Base-by-base conservation (phyloP, 805 yeast species). In the Candida pini region DNA sequence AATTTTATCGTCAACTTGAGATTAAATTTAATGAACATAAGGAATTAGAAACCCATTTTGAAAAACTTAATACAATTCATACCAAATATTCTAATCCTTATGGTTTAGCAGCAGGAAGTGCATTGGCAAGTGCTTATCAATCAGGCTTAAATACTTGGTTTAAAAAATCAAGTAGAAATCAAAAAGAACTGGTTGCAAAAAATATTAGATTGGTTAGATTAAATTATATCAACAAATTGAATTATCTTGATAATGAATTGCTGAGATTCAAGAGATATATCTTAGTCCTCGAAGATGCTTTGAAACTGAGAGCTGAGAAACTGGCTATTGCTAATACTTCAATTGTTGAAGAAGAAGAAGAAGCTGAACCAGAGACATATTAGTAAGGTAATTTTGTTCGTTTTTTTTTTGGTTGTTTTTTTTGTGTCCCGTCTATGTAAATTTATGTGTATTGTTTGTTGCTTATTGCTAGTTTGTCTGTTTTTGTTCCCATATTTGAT, bases 231-330 rank as follows among this genome's bases (percentile, higher is more conserved):
- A 51, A 54, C 32, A 68, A 64, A 36, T 44, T 61, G n/a, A 54
- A 50, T 28, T 71, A 69, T 39, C 64, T 71, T 44, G 68, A 66
- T 41, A 50, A 51, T 25, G 77, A 72, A 39, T 52, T 68, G 43
- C 50, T 56, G 35, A 63, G 69, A 49, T 69, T 68, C 48, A 69
- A 65, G 49, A 54, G 54, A 37, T 73, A 73, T 49, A 56, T 71
- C 26, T 50, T 61, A 22, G 61, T 64, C 34, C 56, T 73, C 28
- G 73, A 69, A n/a, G 60, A 59, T 44, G 77, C 71, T 0, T 63
- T 71, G 38, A 66, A 63, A 37, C 54, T 70, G 38, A 60, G 76
- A 40, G 62, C 59, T 34, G 69, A 68, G 35, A 43, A 39, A 38
- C 28, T 43, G 25, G 35, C 26, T 18, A 26, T 16, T 13, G 9